phyloP scores from a whole-genome alignment of 2,329 filamentous ascomycete species.

The Calcarisporium arbuscula region DNA sequence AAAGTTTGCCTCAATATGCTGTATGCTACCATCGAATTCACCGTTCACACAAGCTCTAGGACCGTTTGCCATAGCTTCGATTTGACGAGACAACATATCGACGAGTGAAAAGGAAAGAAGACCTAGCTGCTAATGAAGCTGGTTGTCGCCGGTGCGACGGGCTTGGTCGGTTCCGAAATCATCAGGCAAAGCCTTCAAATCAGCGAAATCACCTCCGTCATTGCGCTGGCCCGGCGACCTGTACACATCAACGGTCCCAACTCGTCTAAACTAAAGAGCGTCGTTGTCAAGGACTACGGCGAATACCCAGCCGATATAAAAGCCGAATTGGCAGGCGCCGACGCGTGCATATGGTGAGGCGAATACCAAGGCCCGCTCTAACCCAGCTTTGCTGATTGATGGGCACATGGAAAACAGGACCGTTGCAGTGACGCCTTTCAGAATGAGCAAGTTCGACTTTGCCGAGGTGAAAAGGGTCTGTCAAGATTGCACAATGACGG shows the following conservation, averaged over 20 bases:
- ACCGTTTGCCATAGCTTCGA: no score
- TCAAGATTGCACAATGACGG: slow-evolving; percentile 24
- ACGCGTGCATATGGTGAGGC: slow-evolving; percentile 37
- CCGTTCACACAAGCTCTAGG: no score
- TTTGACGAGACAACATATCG: no score
- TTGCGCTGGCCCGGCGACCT: slow-evolving; percentile 33
- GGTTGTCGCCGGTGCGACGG: slow-evolving; percentile 34
- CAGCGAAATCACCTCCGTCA: slow-evolving; percentile 29
- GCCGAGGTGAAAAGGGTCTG: slow-evolving; percentile 35
- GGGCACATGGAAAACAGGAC: slow-evolving; percentile 38
- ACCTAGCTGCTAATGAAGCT: no score
- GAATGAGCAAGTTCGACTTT: slow-evolving; percentile 20
- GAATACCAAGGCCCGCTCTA: no score
- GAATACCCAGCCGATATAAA: slow-evolving; percentile 33
- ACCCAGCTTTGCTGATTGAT: background rate
- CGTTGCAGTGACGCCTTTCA: slow-evolving; percentile 34
- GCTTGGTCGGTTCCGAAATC: slow-evolving; percentile 35
- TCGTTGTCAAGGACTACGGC: slow-evolving; percentile 32
- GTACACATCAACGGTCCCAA: slow-evolving; percentile 17
- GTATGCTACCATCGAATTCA: no score
- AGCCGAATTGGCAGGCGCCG: slow-evolving; percentile 31
- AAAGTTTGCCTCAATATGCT: no score
- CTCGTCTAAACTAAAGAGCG: slow-evolving; percentile 29
- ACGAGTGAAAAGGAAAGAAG: no score
- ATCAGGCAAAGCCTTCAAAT: slow-evolving; percentile 33